These are phyloP conservation scores for Cornus kousa DNA, from an alignment of 148 eudicot species.

Conservation along the genomic window DNA sequence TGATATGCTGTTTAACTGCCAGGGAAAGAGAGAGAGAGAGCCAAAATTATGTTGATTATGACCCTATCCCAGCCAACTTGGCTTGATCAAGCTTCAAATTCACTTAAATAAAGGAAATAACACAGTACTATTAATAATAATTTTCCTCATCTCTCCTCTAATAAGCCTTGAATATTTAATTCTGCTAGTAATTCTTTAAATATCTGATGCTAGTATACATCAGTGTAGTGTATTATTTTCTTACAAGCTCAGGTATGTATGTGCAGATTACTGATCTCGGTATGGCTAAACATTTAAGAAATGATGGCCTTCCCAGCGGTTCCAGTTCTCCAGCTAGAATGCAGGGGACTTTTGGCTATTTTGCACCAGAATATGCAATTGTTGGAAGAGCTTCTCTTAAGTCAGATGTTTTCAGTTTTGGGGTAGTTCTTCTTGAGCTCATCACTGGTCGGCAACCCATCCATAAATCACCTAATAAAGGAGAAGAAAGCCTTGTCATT, in stretches of 20 bases:
- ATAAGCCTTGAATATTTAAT: not conserved
- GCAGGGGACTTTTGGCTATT: conserved; percentile 97
- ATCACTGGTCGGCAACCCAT: conserved; percentile 88
- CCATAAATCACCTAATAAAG: conserved; percentile 42
- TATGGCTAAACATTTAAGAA: conserved; percentile 73
- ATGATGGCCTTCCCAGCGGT: conserved; percentile 66
- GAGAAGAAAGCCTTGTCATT: conserved; percentile 86
- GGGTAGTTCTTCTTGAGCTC: conserved; percentile 93
- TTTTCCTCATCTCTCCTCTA: not conserved
- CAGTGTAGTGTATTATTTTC: not conserved
- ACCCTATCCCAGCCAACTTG: not conserved
- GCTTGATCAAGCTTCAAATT: conserved; percentile 7
- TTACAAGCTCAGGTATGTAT: conserved; percentile 1
- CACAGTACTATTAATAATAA: not conserved
- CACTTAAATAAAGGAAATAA: not conserved
- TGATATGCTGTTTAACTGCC: conserved; percentile 5
- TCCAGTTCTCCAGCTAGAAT: conserved; percentile 88
- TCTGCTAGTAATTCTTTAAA: not conserved
- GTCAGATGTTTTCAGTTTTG: conserved; percentile 98
- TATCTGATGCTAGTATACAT: not conserved
- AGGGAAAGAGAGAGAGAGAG: not conserved
- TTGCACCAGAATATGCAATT: conserved; percentile 94
- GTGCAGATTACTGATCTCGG: conserved; percentile 98
- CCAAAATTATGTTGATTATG: not conserved
- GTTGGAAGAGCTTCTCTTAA: conserved; percentile 81